These are phyloP conservation scores for Microsporum canis DNA, from an alignment of 2,329 filamentous ascomycete genomes.

Conservation along the genomic window DNA sequence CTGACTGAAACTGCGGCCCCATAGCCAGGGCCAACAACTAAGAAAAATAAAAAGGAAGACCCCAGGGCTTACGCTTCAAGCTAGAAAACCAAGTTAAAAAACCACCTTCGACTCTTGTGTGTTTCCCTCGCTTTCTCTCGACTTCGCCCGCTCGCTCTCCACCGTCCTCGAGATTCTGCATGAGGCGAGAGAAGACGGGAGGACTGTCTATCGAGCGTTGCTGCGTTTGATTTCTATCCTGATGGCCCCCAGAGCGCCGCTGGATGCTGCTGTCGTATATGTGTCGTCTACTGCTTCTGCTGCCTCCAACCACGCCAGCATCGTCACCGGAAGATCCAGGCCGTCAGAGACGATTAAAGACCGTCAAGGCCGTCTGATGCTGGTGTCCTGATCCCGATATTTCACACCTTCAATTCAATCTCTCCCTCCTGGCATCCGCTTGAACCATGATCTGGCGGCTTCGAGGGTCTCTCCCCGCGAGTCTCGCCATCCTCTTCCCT, in stretches of 20 bases:
- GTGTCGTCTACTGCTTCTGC: not conserved
- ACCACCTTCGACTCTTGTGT: not conserved
- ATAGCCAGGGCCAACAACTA: not conserved
- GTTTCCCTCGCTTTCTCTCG: slow-evolving; percentile 1
- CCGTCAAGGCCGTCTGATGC: not conserved
- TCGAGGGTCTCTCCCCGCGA: slow-evolving; percentile 47
- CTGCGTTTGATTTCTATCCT: not conserved
- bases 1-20: not conserved
- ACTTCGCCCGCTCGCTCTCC: not conserved
- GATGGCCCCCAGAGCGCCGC: not conserved
- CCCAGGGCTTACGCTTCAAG: not conserved
- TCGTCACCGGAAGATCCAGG: not conserved
- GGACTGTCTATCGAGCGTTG: not conserved
- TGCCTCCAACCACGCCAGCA: not conserved
- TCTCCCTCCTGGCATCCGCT: not conserved
- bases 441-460: slow-evolving; percentile 54
- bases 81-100: not conserved
- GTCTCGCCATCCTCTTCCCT: slow-evolving; percentile 49
- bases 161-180: not conserved
- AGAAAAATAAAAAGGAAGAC: not conserved
- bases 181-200: not conserved
- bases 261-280: not conserved
- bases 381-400: not conserved
- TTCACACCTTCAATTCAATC: not conserved
- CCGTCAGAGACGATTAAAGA: not conserved